phyloP scores from a whole-genome alignment of 306 rosid genomes.

The Coriaria nepalensis region DNA sequence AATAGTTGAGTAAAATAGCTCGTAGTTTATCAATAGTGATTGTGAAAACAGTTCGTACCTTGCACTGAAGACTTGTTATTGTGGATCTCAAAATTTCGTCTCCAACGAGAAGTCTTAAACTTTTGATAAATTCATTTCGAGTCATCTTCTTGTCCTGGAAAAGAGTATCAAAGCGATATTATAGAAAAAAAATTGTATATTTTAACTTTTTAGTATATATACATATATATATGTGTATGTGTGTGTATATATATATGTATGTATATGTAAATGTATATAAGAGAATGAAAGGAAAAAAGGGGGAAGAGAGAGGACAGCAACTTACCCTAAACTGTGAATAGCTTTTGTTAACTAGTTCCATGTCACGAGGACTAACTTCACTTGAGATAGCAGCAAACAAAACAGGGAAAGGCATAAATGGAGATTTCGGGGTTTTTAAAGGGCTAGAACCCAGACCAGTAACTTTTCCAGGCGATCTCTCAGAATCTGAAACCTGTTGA shows the following conservation, averaged over 20 bases:
- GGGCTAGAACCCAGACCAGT: constrained; percentile 30
- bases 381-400: constrained; percentile 51
- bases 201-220: too few relatives aligned
- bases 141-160: constrained; percentile 48
- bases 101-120: constrained; percentile 65
- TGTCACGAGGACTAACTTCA: constrained; percentile 30
- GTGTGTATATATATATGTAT: too few relatives aligned
- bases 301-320: neutral
- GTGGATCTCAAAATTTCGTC: constrained; percentile 55
- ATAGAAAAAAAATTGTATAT: constrained; percentile 1
- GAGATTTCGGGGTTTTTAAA: constrained; percentile 46
- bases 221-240: too few relatives aligned
- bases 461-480: constrained; percentile 31
- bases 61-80: constrained; percentile 35
- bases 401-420: constrained; percentile 75
- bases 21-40: neutral
- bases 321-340: constrained; percentile 47
- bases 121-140: constrained; percentile 57
- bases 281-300: neutral
- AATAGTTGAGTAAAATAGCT: neutral
- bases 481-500: constrained; percentile 18
- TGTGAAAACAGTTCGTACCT: constrained; percentile 29
- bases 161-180: constrained; percentile 8
- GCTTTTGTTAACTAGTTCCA: constrained; percentile 32
- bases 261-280: too few relatives aligned